Evolutionary conservation across 495 filamentous ascomycete genomes (phyloP).

Genomic region (Aspergillus ostianus): DNA sequence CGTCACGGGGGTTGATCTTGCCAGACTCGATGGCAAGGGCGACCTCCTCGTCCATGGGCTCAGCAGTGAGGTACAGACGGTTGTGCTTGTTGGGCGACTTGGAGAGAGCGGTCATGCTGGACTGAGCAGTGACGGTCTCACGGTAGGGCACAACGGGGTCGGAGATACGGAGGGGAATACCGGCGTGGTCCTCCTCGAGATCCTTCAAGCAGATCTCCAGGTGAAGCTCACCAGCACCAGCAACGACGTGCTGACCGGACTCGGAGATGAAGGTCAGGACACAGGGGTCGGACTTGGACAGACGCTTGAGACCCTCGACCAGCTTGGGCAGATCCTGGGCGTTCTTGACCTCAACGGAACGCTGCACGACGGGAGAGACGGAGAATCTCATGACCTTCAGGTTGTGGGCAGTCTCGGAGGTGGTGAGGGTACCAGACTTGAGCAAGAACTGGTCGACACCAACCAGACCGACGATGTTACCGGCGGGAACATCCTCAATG

Average conservation of each 20-base stretch:
- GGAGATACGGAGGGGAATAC: constrained; percentile 93
- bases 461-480: constrained; percentile 98
- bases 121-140: constrained; percentile 81
- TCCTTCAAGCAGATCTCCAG: constrained; percentile 99
- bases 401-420: constrained; percentile 97
- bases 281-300: constrained; percentile 99
- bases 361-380: constrained; percentile 97
- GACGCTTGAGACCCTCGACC: constrained; percentile 99
- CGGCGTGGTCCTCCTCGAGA: constrained; percentile 99
- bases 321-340: constrained; percentile 99
- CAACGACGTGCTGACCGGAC: constrained; percentile 97
- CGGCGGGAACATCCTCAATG: constrained; percentile 97
- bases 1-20: constrained; percentile 92
- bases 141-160: constrained; percentile 98
- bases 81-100: constrained; percentile 99
- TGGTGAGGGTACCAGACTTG: constrained; percentile 99
- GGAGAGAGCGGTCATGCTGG: constrained; percentile 93
- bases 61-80: constrained; percentile 91
- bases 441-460: constrained; percentile 99
- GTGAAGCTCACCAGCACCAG: constrained; percentile 98
- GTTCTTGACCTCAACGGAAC: constrained; percentile 99
- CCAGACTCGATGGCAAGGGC: constrained; percentile 85
- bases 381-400: constrained; percentile 99
- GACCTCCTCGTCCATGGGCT: constrained; percentile 89
- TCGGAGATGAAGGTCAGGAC: constrained; percentile 85